phyloP scores from a whole-genome alignment of 805 yeast species.

The Wickerhamiella allomyrinae region DNA sequence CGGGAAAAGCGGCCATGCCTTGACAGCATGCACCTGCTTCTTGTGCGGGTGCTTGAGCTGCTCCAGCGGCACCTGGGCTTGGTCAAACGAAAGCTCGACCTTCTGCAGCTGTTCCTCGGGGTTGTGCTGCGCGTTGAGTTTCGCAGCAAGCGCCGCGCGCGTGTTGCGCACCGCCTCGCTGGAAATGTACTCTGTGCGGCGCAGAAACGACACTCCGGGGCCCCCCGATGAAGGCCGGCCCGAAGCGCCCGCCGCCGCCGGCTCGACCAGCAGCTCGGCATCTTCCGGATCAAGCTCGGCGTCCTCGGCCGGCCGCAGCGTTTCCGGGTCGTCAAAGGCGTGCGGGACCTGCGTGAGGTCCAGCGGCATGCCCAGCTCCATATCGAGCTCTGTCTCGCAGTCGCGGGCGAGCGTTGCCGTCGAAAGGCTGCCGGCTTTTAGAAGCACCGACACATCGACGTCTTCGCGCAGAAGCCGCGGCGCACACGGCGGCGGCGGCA shows the following conservation, averaged over 20 bases:
- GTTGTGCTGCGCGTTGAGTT: constrained; percentile 29
- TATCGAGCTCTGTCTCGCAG: constrained; percentile 42
- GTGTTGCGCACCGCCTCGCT: constrained; percentile 33
- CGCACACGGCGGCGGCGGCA: constrained; percentile 89
- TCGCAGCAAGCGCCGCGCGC: constrained; percentile 16
- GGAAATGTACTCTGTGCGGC: constrained; percentile 88
- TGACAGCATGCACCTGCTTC: constrained; percentile 56
- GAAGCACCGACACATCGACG: constrained; percentile 31
- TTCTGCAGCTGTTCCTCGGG: constrained; percentile 49
- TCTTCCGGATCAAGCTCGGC: constrained; percentile 63
- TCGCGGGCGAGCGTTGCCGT: constrained; percentile 28
- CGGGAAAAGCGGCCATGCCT: constrained; percentile 70
- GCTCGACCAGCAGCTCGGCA: constrained; percentile 62
- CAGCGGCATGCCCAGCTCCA: constrained; percentile 57
- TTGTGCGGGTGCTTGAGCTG: constrained; percentile 64
- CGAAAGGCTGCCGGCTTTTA: constrained; percentile 45
- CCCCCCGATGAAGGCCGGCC: constrained; percentile 12
- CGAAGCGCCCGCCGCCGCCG: constrained; percentile 33
- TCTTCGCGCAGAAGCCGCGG: constrained; percentile 63
- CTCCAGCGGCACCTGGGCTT: constrained; percentile 33
- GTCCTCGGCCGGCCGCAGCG: constrained; percentile 24
- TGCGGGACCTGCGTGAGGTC: constrained; percentile 57
- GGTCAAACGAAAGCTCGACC: constrained; percentile 68
- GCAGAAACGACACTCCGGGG: constrained; percentile 53
- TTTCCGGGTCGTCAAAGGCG: constrained; percentile 42